Evolutionary conservation across 768 basidiomycete genomes (phyloP).

Genomic region (Macrolepiota dolichaula): DNA sequence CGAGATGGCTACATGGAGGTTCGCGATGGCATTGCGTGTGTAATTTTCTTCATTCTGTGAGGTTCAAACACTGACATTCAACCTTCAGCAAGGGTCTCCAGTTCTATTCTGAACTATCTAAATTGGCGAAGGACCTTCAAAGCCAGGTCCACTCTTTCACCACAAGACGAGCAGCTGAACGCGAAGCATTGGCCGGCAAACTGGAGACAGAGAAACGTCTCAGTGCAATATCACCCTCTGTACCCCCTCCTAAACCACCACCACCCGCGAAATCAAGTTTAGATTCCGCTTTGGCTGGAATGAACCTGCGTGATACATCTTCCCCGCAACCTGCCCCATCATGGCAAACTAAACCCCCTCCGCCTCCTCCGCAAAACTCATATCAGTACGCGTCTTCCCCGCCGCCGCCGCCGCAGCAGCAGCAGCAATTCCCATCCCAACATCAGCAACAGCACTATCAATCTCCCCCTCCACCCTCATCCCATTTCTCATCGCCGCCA

Average conservation of each 20-base stretch:
- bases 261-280: conserved; percentile 41
- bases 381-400: conserved; percentile 14
- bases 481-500: conserved; percentile 8
- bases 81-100: conserved; percentile 74
- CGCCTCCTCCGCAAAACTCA: conserved; percentile 16
- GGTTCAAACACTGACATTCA: conserved; percentile 7
- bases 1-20: conserved; percentile 87
- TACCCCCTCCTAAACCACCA: conserved; percentile 46
- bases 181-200: conserved; percentile 62
- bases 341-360: conserved; percentile 23
- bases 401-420: conserved; percentile 7
- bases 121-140: conserved; percentile 55
- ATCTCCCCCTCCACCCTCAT: conserved; percentile 7
- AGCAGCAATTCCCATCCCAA: conserved; percentile 14
- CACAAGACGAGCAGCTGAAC: conserved; percentile 59
- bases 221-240: conserved; percentile 41
- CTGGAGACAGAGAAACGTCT: conserved; percentile 72
- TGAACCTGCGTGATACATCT: conserved; percentile 39
- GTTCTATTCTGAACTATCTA: conserved; percentile 82
- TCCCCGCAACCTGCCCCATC: conserved; percentile 22
- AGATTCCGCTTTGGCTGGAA: conserved; percentile 52
- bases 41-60: conserved; percentile 16
- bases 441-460: conserved; percentile 18
- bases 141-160: conserved; percentile 62
- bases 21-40: conserved; percentile 77